Evolutionary conservation across 345 rosid species (phyloP).

Genomic region (Cardamine occulta): DNA sequence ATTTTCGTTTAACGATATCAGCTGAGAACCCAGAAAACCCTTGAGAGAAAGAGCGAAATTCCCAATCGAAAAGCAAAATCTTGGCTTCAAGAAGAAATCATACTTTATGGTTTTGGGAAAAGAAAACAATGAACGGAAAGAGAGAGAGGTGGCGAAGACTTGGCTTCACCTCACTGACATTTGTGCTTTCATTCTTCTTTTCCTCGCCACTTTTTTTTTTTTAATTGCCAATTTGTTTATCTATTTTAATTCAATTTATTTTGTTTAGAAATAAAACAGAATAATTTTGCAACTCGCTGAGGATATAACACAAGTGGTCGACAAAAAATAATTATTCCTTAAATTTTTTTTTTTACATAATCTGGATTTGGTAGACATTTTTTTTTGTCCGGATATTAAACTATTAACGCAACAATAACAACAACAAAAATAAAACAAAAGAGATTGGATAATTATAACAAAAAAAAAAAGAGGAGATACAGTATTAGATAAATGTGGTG

Average conservation of each 20-base stretch:
- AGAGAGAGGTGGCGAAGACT: conserved; percentile 40
- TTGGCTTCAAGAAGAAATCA: conserved; percentile 14
- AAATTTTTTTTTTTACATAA: too few species aligned
- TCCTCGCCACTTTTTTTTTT: neutral
- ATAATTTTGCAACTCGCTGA: neutral
- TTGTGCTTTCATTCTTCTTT: conserved; percentile 25
- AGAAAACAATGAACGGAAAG: neutral
- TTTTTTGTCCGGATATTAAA: too few species aligned
- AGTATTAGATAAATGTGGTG: neutral
- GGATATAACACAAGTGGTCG: conserved; percentile 2
- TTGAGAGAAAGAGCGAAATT: neutral
- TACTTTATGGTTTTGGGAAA: conserved; percentile 24
- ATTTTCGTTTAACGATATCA: conserved; percentile 37
- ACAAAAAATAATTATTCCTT: too few species aligned
- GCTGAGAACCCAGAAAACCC: conserved; percentile 33
- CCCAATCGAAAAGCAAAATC: neutral
- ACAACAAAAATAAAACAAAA: too few species aligned
- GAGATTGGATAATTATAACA: neutral
- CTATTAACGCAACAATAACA: too few species aligned
- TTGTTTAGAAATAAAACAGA: neutral
- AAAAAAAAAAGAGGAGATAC: neutral
- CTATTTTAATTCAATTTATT: neutral
- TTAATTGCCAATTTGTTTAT: too few species aligned
- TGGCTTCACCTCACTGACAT: conserved; percentile 38
- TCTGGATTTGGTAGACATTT: too few species aligned